A percentile compares a stretch with the other conserved stretches of the same genome.
Evolutionary conservation across 495 filamentous ascomycete species (phyloP).

Genomic region (Extremus antarcticus): DNA sequence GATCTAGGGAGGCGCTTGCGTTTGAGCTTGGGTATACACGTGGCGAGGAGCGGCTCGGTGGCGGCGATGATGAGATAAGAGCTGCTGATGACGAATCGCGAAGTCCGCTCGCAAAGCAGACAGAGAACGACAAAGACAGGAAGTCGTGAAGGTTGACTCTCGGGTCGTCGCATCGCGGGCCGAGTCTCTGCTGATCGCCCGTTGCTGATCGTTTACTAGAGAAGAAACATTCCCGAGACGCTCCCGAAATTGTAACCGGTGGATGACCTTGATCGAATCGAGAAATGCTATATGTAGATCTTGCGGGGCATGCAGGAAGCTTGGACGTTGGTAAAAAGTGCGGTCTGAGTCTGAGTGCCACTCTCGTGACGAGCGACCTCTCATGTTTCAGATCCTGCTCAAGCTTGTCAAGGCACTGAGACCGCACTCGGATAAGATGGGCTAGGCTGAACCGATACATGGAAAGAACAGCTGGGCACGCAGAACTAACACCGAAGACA

Average conservation of each 20-base stretch:
- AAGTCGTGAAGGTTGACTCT: background rate
- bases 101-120: no score
- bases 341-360: no score
- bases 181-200: no score
- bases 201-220: no score
- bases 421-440: background rate
- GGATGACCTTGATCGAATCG: background rate
- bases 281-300: background rate
- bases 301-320: background rate
- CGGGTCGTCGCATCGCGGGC: background rate
- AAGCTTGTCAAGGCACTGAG: background rate
- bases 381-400: no score
- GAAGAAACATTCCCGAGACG: background rate
- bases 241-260: background rate
- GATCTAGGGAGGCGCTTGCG: background rate
- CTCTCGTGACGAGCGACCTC: background rate
- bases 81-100: background rate
- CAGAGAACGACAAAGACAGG: background rate
- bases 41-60: background rate
- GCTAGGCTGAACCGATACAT: no score
- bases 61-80: background rate
- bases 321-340: no score
- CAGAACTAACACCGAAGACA: no score
- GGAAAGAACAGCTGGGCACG: background rate
- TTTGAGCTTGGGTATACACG: background rate